Evolutionary conservation across 768 basidiomycete genomes (phyloP), one percentile per base, ranked within the genome.

Genomic region (Hypsizygus marmoreus): DNA sequence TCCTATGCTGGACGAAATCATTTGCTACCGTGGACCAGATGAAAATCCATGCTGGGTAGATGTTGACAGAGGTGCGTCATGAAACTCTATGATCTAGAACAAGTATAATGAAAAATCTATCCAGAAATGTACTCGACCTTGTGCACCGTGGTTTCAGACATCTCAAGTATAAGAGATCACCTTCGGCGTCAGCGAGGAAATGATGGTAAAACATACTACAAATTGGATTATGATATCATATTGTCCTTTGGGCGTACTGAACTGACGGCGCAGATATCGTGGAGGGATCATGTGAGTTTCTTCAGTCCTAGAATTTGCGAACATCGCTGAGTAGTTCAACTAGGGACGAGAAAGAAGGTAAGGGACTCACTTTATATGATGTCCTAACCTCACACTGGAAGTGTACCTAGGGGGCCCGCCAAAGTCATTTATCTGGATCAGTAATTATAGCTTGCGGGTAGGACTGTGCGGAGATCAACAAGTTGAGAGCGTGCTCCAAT

Each of bases 181-280:
- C 30, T 47, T 13, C 40, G 41, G 13, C 29, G 32, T 16, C 19
- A 17, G 30, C 33, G 14, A 23, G 46, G 35, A 17, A 44, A 45
- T 23, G 39, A 51, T 11, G 41, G 31, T 6, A 31, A 26, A 22
- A n/a, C 20, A 7, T 57, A 47, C 40, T 61, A 41, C 37, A 26
- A 36, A 14, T 20, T 61, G 10, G 43, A 52, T n/a, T 55, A 49
- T 35, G 55, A 57, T 6, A 45, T 59, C 32, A 49, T 54, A 6
- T 47, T 59, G 12, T 46, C 32, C 2, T 57, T 61, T 38, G 60
- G 57, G 9, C 32, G 57, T 17, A 59, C 60, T 6, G 60, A 59
- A 33, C 46, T 59, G 9, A 53, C 45, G 12, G 57, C 60, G 6
- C 56, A 59, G 19, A 48, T 59, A 3, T 49, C 32, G 6, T 61